Conservation (phyloP, 805 yeast genomes). For the Cyberlindnera petersonii region DNA sequence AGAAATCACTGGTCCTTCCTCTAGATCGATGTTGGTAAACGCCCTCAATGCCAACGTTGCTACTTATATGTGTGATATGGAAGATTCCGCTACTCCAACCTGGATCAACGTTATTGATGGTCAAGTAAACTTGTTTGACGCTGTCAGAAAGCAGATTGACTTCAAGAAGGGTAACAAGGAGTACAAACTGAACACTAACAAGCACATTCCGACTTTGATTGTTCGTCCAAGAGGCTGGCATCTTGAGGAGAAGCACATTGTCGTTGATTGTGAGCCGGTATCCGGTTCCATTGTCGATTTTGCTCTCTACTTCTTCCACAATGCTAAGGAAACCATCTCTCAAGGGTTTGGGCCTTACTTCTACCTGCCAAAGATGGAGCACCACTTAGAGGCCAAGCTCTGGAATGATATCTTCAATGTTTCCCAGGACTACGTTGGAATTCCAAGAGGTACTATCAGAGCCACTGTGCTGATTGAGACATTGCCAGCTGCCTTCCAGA, state of each 20-base stretch:
- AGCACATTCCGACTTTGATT: constrained; percentile 69
- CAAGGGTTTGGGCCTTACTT: constrained; percentile 79
- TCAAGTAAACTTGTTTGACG: constrained; percentile 75
- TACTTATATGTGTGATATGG: constrained; percentile 84
- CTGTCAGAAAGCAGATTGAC: constrained; percentile 62
- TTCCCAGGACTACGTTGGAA: constrained; percentile 65
- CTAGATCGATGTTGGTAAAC: constrained; percentile 77
- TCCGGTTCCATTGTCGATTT: constrained; percentile 80
- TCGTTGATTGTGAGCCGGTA: constrained; percentile 71
- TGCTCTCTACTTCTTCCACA: constrained; percentile 74
- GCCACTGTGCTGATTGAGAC: constrained; percentile 83
- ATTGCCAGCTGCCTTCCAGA: constrained; percentile 79
- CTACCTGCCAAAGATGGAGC: constrained; percentile 84
- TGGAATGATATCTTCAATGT: constrained; percentile 81
- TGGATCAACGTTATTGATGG: constrained; percentile 79
- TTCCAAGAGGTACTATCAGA: constrained; percentile 74
- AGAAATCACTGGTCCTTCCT: constrained; percentile 85
- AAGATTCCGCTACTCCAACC: constrained; percentile 81
- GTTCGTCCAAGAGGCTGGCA: constrained; percentile 92
- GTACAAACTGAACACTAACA: constrained; percentile 31
- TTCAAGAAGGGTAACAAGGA: constrained; percentile 41
- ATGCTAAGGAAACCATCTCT: constrained; percentile 57
- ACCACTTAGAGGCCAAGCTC: constrained; percentile 73
- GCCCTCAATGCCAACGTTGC: constrained; percentile 76
- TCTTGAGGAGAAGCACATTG: constrained; percentile 67